A percentile compares a stretch with the other conserved stretches of the same genome.
Evolutionary conservation across 495 filamentous ascomycete species (phyloP).

Genomic region (Acidiella bohemica): DNA sequence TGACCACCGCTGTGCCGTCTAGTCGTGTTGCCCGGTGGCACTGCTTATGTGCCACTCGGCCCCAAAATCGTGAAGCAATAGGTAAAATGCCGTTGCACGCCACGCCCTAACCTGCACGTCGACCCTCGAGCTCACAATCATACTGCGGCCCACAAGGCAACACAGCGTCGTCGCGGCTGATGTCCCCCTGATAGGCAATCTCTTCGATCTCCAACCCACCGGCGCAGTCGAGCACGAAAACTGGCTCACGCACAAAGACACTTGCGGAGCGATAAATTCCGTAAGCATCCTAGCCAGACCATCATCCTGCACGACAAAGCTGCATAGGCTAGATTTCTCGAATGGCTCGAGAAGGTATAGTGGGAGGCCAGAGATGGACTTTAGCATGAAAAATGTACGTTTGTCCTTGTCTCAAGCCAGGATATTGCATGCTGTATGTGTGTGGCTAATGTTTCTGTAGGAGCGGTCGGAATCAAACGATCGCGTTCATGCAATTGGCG

Average conservation of each 20-base stretch:
- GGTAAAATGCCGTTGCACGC: too few species aligned
- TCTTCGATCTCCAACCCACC: conserved; percentile 32
- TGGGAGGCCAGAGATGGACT: neutral
- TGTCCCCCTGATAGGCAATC: conserved; percentile 37
- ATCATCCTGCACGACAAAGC: conserved; percentile 36
- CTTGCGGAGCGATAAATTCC: conserved; percentile 43
- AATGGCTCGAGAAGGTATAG: conserved; percentile 25
- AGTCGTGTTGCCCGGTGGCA: too few species aligned
- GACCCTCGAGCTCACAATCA: too few species aligned
- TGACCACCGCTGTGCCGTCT: too few species aligned
- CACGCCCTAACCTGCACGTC: too few species aligned
- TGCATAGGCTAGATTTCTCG: conserved; percentile 34
- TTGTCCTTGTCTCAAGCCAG: too few species aligned
- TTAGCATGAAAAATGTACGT: too few species aligned
- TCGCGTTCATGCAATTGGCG: neutral
- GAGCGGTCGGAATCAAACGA: neutral
- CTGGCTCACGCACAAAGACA: conserved; percentile 39
- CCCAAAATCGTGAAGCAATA: too few species aligned
- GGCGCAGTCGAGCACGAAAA: conserved; percentile 34
- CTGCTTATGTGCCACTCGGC: too few species aligned
- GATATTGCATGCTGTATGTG: neutral
- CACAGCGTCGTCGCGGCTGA: too few species aligned
- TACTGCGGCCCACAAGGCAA: too few species aligned
- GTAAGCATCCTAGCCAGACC: conserved; percentile 34
- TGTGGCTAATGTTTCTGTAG: neutral